phyloP scores from a whole-genome alignment of 176 grass and related monocot species.

The Cymbopogon citratus region DNA sequence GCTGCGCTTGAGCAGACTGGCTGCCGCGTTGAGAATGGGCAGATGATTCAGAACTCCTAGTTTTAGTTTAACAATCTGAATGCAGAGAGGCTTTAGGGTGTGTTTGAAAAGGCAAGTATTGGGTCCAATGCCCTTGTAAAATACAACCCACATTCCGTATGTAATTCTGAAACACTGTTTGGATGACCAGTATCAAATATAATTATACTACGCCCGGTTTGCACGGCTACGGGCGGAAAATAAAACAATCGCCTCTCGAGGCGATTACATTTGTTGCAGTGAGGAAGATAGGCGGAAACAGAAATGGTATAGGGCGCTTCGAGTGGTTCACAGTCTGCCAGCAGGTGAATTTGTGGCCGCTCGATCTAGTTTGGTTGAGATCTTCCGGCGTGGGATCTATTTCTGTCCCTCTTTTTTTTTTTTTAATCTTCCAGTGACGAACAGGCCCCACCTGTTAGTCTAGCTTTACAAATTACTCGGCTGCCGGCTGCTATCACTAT shows the following conservation, averaged over 20 bases:
- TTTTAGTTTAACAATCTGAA: background rate
- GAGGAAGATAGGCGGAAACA: background rate
- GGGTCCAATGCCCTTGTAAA: too few species aligned
- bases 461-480: too few species aligned
- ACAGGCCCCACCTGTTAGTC: too few species aligned
- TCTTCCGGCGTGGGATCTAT: background rate
- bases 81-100: background rate
- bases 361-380: background rate
- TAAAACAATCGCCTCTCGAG: too few species aligned
- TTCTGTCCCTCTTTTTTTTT: background rate
- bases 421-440: background rate
- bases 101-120: too few species aligned
- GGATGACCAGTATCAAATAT: too few species aligned
- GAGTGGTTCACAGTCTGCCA: background rate
- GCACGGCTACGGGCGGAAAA: too few species aligned
- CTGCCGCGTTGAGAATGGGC: slow-evolving; percentile 43
- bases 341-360: background rate
- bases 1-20: slow-evolving; percentile 40
- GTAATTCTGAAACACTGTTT: too few species aligned
- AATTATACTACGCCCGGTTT: too few species aligned
- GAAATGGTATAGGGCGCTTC: background rate
- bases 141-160: too few species aligned
- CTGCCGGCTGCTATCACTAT: too few species aligned
- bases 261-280: background rate
- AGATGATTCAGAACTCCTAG: slow-evolving; percentile 29